These are phyloP conservation scores for Polyporus arcularius DNA, from an alignment of 768 basidiomycete species.

Conservation along the genomic window DNA sequence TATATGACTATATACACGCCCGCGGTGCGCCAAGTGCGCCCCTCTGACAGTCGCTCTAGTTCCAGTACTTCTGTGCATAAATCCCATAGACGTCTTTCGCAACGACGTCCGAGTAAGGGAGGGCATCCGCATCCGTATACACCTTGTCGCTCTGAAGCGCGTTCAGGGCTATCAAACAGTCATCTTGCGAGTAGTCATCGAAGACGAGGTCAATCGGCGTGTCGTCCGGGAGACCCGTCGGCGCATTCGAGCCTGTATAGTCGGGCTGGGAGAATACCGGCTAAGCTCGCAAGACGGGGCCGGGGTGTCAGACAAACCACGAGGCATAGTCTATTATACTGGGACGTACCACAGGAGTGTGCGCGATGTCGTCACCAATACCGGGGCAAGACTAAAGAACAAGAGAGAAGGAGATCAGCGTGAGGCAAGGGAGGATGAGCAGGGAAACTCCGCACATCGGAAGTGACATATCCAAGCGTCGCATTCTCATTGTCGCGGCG, in stretches of 20 bases:
- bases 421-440: background rate
- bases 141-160: conserved; percentile 46
- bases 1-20: too few species aligned
- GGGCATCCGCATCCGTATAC: conserved; percentile 55
- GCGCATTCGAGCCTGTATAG: conserved; percentile 59
- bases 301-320: too few species aligned
- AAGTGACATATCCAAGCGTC: conserved; percentile 79
- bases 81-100: conserved; percentile 54
- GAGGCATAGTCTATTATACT: too few species aligned
- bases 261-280: conserved; percentile 55
- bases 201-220: conserved; percentile 75
- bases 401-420: background rate
- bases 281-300: background rate
- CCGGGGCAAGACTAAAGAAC: conserved; percentile 61
- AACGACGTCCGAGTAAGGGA: conserved; percentile 51
- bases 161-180: conserved; percentile 59
- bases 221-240: conserved; percentile 45
- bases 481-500: conserved; percentile 47
- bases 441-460: conserved; percentile 49
- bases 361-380: conserved; percentile 71
- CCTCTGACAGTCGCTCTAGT: conserved; percentile 12
- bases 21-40: too few species aligned
- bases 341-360: conserved; percentile 47
- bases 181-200: conserved; percentile 61
- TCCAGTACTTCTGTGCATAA: conserved; percentile 50